These are phyloP conservation scores for Stellera chamaejasme DNA, from an alignment of 345 rosid genomes.

Conservation along the genomic window DNA sequence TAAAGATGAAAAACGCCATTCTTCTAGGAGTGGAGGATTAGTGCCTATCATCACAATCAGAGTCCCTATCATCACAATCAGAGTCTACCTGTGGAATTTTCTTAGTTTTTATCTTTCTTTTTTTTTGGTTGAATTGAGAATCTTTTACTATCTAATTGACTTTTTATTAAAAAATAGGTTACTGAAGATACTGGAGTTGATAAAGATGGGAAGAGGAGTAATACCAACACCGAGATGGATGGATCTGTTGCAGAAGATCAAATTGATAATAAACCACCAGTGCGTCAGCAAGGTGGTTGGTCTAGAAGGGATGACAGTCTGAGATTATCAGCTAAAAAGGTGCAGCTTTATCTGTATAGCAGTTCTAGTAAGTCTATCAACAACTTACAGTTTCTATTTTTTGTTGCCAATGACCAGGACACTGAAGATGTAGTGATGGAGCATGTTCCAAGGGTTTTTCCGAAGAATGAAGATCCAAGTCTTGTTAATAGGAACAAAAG, in stretches of 20 bases:
- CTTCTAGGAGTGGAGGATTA: slow-evolving; percentile 21
- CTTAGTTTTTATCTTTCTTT: no score
- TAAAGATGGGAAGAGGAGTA: slow-evolving; percentile 25
- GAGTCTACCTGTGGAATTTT: no score
- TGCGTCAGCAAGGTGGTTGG: slow-evolving; percentile 36
- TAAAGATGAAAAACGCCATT: no score
- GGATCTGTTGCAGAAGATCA: slow-evolving; percentile 23
- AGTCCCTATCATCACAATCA: no score
- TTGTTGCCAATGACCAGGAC: slow-evolving; percentile 34
- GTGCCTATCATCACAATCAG: no score
- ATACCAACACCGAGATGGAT: slow-evolving; percentile 18
- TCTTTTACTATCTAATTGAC: slow-evolving; percentile 19
- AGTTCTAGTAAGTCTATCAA: background rate
- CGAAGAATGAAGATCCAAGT: slow-evolving; percentile 89
- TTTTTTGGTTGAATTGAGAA: no score
- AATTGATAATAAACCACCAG: slow-evolving; percentile 30
- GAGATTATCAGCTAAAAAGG: slow-evolving; percentile 45
- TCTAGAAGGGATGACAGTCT: slow-evolving; percentile 49
- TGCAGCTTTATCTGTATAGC: slow-evolving; percentile 13
- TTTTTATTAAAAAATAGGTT: slow-evolving; percentile 37
- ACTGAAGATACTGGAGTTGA: slow-evolving; percentile 28
- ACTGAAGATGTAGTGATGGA: slow-evolving; percentile 37
- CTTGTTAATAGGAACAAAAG: slow-evolving; percentile 87
- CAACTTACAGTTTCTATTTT: background rate
- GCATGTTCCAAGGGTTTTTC: slow-evolving; percentile 80